phyloP scores from a whole-genome alignment of 495 filamentous ascomycete genomes.

The Staphylotrichum longicolle region DNA sequence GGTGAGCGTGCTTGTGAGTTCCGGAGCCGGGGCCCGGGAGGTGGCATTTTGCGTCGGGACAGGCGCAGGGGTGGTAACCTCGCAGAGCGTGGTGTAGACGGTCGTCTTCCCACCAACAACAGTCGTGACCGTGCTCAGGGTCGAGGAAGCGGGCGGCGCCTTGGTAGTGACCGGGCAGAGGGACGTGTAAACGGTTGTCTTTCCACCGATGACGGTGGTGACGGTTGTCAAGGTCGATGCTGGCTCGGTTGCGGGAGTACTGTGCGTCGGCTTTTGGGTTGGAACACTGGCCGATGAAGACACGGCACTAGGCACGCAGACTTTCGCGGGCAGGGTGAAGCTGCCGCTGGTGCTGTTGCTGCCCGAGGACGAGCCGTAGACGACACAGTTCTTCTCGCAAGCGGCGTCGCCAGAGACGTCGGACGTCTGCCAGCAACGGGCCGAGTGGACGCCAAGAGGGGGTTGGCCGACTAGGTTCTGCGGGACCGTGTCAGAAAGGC shows the following conservation, averaged over 20 bases:
- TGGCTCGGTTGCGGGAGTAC: no score
- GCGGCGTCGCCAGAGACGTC: slow-evolving; percentile 31
- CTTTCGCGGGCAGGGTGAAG: slow-evolving; percentile 28
- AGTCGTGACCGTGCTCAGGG: no score
- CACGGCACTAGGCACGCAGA: slow-evolving; percentile 16
- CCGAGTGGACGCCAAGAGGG: slow-evolving; percentile 26
- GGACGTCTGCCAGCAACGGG: slow-evolving; percentile 31
- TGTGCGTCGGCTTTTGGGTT: not conserved
- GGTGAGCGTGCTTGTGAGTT: no score
- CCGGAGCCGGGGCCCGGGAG: no score
- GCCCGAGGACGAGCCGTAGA: slow-evolving; percentile 25
- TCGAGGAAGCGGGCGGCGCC: no score
- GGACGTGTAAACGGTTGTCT: not conserved
- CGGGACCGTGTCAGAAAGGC: no score
- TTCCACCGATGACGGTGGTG: no score
- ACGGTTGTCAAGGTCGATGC: no score
- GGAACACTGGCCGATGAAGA: not conserved
- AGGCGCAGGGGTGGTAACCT: no score
- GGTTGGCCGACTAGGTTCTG: slow-evolving; percentile 34
- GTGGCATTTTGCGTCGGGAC: no score
- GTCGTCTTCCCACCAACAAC: no score
- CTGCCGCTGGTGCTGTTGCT: not conserved
- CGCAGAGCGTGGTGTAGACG: no score
- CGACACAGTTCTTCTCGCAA: slow-evolving; percentile 42
- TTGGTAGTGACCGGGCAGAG: not conserved